A percentile compares a stretch with the other conserved stretches of the same genome.
These are phyloP conservation scores for Apiospora pterosperma DNA, from an alignment of 2,329 filamentous ascomycete species.

Conservation along the genomic window DNA sequence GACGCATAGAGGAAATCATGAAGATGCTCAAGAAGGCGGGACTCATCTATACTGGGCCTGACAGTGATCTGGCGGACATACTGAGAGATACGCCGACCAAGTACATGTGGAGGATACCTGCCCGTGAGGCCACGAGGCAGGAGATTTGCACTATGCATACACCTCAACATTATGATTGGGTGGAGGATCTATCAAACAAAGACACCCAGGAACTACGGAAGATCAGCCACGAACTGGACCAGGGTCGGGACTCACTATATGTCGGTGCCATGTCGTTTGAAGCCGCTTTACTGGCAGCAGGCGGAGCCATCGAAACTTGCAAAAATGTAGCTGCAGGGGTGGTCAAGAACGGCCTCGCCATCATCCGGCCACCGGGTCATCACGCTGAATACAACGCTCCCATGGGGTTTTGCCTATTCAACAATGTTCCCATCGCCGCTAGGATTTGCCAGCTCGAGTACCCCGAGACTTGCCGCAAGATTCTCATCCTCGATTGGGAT, in stretches of 20 bases:
- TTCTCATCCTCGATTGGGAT: conserved; percentile 92
- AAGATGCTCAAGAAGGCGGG: conserved; percentile 80
- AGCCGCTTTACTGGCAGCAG: conserved; percentile 79
- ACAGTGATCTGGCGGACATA: conserved; percentile 49
- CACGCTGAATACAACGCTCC: conserved; percentile 84
- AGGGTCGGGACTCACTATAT: conserved; percentile 73
- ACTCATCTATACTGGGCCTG: conserved; percentile 63
- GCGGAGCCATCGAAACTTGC: conserved; percentile 93
- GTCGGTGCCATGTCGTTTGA: conserved; percentile 79
- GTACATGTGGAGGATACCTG: conserved; percentile 74
- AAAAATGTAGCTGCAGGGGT: conserved; percentile 79
- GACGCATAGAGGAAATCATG: conserved; percentile 90
- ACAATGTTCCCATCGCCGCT: conserved; percentile 94
- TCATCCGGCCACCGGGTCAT: conserved; percentile 92
- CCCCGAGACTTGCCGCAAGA: conserved; percentile 77
- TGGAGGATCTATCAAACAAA: conserved; percentile 54
- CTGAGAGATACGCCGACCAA: conserved; percentile 52
- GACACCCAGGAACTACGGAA: conserved; percentile 64
- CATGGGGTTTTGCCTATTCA: conserved; percentile 97
- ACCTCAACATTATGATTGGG: conserved; percentile 74
- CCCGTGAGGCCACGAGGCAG: conserved; percentile 70
- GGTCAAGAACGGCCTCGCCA: conserved; percentile 92
- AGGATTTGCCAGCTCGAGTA: conserved; percentile 81
- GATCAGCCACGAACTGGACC: conserved; percentile 59
- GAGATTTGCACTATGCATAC: conserved; percentile 83